These are phyloP conservation scores for Oryza coarctata DNA, from an alignment of 176 grass and related monocot species.

Conservation along the genomic window DNA sequence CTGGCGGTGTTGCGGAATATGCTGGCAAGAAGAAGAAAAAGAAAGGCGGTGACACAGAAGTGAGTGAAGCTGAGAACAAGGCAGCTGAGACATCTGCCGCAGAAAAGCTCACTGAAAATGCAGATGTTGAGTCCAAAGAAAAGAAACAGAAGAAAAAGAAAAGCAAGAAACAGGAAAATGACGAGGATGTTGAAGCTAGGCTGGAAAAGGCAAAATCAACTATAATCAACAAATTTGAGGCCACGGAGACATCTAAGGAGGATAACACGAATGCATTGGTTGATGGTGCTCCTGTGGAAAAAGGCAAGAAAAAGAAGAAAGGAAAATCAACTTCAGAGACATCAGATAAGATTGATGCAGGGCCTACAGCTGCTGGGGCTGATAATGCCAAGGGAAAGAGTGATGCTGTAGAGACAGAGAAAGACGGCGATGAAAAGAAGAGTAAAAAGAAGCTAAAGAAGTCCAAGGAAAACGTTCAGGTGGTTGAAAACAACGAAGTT, in stretches of 20 bases:
- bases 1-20: not conserved
- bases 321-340: constrained; percentile 35
- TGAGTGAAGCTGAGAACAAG: not conserved
- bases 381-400: constrained; percentile 16
- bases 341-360: constrained; percentile 33
- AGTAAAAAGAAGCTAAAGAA: constrained; percentile 53
- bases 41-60: not conserved
- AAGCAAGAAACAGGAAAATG: constrained; percentile 47
- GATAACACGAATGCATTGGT: constrained; percentile 6
- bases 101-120: not conserved
- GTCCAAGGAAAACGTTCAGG: constrained; percentile 46
- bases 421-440: constrained; percentile 43
- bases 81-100: not conserved
- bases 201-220: constrained; percentile 32
- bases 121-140: not conserved
- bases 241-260: constrained; percentile 24
- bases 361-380: not conserved
- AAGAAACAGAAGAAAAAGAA: constrained; percentile 47
- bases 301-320: constrained; percentile 70
- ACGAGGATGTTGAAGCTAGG: constrained; percentile 39
- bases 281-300: constrained; percentile 31
- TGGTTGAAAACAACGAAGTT: constrained; percentile 44
- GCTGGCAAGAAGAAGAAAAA: constrained; percentile 53
- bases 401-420: constrained; percentile 23
- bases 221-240: constrained; percentile 16